Percentiles rank a stretch among this genome's conserved stretches.
These are phyloP conservation scores for Paramecium sonneborni DNA, from an alignment of 73 alveolate species.

Conservation along the genomic window DNA sequence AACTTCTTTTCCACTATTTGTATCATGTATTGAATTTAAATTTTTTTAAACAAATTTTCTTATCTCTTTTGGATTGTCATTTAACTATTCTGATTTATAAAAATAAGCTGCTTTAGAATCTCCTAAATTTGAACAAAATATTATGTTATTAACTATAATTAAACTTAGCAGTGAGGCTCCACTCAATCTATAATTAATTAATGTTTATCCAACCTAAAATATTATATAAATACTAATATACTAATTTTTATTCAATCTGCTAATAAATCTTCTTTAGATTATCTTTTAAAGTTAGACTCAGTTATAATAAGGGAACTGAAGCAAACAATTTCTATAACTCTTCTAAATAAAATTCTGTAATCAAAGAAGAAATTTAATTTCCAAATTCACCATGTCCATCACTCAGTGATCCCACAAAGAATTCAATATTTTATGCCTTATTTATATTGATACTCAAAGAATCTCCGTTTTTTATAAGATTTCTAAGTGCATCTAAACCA, in stretches of 20 bases:
- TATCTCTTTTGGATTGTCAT: slow-evolving; percentile 6
- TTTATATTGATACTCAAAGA: background rate
- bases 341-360: background rate
- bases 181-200: background rate
- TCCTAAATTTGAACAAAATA: background rate
- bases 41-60: slow-evolving; percentile 1
- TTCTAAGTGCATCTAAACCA: background rate
- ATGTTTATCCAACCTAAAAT: background rate
- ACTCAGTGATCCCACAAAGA: background rate
- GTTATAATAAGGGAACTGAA: background rate
- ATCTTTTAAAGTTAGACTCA: background rate
- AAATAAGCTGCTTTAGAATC: background rate
- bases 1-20: background rate
- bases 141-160: background rate
- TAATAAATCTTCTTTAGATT: background rate
- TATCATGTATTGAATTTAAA: background rate
- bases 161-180: slow-evolving; percentile 36
- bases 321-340: background rate
- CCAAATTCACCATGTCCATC: slow-evolving; percentile 26
- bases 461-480: background rate
- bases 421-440: background rate
- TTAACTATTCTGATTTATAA: background rate
- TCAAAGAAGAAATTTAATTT: background rate
- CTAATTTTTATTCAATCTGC: background rate
- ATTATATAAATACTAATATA: background rate